Percentiles rank a stretch among this genome's conserved stretches.
Evolutionary conservation across 2,329 filamentous ascomycete species (phyloP).

Genomic region (Botrytis squamosa): DNA sequence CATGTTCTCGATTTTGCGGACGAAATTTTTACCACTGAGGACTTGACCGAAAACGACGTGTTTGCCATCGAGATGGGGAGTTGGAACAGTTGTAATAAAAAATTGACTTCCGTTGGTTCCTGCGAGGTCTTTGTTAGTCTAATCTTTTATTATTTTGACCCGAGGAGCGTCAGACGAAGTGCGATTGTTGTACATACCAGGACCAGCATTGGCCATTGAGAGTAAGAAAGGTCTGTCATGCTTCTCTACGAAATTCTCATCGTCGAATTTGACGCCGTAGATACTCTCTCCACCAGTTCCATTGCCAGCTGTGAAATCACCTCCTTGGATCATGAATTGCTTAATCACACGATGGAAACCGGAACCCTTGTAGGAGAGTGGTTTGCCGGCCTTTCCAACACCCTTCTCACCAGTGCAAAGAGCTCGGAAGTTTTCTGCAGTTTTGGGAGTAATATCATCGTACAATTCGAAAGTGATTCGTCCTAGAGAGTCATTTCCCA

Average conservation of each 20-base stretch:
- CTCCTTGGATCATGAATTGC: conserved; percentile 97
- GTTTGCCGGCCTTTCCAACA: conserved; percentile 74
- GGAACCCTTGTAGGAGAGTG: conserved; percentile 89
- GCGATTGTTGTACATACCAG: conserved; percentile 56
- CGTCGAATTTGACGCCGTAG: conserved; percentile 94
- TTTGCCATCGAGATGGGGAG: conserved; percentile 89
- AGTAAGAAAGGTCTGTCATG: conserved; percentile 92
- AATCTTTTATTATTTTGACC: not conserved
- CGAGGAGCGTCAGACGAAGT: not conserved
- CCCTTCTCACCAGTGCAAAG: conserved; percentile 97
- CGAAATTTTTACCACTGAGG: conserved; percentile 84
- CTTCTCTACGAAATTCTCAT: conserved; percentile 91
- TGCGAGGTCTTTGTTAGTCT: conserved; percentile 38
- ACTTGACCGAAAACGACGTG: conserved; percentile 97
- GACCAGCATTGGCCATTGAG: conserved; percentile 97
- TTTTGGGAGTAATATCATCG: conserved; percentile 80
- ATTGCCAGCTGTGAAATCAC: conserved; percentile 93
- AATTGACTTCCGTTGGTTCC: conserved; percentile 96
- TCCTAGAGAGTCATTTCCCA: conserved; percentile 71
- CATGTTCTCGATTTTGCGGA: conserved; percentile 87
- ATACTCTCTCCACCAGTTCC: conserved; percentile 96
- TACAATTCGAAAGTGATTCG: conserved; percentile 86
- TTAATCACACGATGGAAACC: conserved; percentile 97
- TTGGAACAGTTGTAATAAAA: conserved; percentile 93
- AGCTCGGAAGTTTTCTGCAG: conserved; percentile 91